phyloP scores from a whole-genome alignment of 768 basidiomycete species.

The Inosperma sp. region DNA sequence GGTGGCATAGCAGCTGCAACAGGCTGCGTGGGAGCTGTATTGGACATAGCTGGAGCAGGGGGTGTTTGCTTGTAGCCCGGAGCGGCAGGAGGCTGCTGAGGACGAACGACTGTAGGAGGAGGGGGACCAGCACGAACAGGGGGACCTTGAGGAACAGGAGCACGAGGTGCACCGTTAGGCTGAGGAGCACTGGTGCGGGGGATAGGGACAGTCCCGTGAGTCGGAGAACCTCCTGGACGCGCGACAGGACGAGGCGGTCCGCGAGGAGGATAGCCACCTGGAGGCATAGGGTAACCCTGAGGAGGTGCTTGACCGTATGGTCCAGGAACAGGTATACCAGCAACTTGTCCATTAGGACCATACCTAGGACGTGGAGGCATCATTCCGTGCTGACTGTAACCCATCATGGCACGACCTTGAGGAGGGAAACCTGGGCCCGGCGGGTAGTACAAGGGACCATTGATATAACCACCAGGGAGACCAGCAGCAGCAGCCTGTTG shows the following conservation, averaged over 20 bases:
- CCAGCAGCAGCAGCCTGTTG: slow-evolving; percentile 90
- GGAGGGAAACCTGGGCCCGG: slow-evolving; percentile 79
- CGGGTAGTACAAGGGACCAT: slow-evolving; percentile 83
- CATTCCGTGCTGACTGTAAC: slow-evolving; percentile 81
- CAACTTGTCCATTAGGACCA: slow-evolving; percentile 65
- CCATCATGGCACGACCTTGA: slow-evolving; percentile 75
- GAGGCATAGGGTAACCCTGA: slow-evolving; percentile 65
- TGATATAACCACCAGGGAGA: slow-evolving; percentile 78
- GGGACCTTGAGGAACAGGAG: slow-evolving; percentile 43
- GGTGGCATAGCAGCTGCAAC: slow-evolving; percentile 42
- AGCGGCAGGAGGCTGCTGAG: slow-evolving; percentile 26
- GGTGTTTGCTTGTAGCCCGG: slow-evolving; percentile 32
- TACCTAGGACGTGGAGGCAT: slow-evolving; percentile 86
- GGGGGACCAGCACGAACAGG: slow-evolving; percentile 28
- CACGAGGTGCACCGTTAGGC: slow-evolving; percentile 51
- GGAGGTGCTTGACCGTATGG: slow-evolving; percentile 72
- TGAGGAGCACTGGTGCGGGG: slow-evolving; percentile 64
- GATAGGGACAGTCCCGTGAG: slow-evolving; percentile 54
- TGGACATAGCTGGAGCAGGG: slow-evolving; percentile 44
- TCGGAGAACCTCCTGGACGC: slow-evolving; percentile 67
- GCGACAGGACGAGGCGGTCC: slow-evolving; percentile 58
- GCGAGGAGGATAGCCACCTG: slow-evolving; percentile 52
- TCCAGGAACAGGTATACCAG: slow-evolving; percentile 71
- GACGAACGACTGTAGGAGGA: slow-evolving; percentile 32
- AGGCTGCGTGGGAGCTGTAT: slow-evolving; percentile 36